Conservation (phyloP, 331 rosid species). For the Telfairia occidentalis region DNA sequence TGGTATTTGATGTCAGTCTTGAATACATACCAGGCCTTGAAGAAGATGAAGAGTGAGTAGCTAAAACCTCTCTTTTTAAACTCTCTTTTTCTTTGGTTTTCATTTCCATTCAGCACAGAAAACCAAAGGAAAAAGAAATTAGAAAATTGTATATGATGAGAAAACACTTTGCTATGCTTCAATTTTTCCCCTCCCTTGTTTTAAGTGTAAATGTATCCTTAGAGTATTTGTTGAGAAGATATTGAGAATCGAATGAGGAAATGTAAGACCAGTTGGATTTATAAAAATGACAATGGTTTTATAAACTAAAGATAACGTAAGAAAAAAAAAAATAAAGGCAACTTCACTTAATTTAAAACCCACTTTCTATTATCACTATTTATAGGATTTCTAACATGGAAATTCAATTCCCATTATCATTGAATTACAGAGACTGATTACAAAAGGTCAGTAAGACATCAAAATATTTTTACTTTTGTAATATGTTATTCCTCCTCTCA, state of each 20-base stretch:
- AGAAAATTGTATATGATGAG: constrained; percentile 2
- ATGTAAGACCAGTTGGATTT: not conserved
- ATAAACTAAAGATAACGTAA: no score
- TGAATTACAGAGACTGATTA: not conserved
- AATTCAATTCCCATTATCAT: not conserved
- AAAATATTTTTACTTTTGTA: no score
- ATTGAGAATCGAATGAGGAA: no score
- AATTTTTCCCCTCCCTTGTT: constrained; percentile 1
- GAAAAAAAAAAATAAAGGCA: no score
- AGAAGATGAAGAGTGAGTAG: constrained; percentile 5
- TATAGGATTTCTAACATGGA: not conserved
- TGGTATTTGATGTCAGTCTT: constrained; percentile 79
- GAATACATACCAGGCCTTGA: constrained; percentile 44
- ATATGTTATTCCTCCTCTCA: no score
- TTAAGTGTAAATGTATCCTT: not conserved
- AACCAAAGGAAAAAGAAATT: not conserved
- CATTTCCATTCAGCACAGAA: not conserved
- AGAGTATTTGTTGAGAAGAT: not conserved
- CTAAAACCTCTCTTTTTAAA: not conserved
- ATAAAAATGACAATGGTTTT: no score
- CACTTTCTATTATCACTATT: not conserved
- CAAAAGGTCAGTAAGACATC: no score
- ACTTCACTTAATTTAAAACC: not conserved
- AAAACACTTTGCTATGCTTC: constrained; percentile 1
- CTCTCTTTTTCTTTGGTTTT: not conserved